These are phyloP conservation scores for Petrea volubilis DNA, from an alignment of 257 asterid genomes.

Conservation along the genomic window DNA sequence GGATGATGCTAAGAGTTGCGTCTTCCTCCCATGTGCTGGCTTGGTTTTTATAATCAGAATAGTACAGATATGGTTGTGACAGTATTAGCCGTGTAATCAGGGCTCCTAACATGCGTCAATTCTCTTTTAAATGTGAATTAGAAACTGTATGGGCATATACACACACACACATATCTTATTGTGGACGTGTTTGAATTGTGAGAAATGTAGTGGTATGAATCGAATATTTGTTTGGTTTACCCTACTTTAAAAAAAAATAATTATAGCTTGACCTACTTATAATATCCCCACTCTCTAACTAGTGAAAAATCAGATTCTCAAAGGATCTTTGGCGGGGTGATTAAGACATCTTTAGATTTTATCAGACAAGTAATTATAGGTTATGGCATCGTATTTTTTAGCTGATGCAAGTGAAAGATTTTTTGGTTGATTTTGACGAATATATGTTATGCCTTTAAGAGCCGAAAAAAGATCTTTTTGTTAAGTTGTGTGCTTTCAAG, in stretches of 20 bases:
- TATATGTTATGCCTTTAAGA: no score
- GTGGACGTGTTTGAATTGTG: constrained; percentile 19
- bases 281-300: neutral
- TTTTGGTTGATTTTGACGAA: neutral
- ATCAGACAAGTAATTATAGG: neutral
- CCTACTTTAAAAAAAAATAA: neutral
- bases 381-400: neutral
- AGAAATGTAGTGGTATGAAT: constrained; percentile 32
- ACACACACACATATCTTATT: neutral
- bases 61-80: constrained; percentile 34
- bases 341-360: constrained; percentile 12
- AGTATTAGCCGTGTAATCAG: constrained; percentile 41
- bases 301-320: constrained; percentile 7
- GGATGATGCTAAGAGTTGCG: constrained; percentile 43
- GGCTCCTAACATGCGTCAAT: constrained; percentile 38
- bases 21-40: constrained; percentile 60
- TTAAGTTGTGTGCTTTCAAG: no score
- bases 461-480: no score
- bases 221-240: constrained; percentile 61
- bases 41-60: constrained; percentile 36
- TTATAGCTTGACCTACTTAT: constrained; percentile 21
- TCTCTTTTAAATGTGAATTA: neutral
- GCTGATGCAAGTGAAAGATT: neutral
- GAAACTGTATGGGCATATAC: neutral
- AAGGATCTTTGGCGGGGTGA: constrained; percentile 5